Percentiles rank a stretch among this genome's conserved stretches.
These are phyloP conservation scores for Candida hispaniensis DNA, from an alignment of 805 yeast species.

Conservation along the genomic window DNA sequence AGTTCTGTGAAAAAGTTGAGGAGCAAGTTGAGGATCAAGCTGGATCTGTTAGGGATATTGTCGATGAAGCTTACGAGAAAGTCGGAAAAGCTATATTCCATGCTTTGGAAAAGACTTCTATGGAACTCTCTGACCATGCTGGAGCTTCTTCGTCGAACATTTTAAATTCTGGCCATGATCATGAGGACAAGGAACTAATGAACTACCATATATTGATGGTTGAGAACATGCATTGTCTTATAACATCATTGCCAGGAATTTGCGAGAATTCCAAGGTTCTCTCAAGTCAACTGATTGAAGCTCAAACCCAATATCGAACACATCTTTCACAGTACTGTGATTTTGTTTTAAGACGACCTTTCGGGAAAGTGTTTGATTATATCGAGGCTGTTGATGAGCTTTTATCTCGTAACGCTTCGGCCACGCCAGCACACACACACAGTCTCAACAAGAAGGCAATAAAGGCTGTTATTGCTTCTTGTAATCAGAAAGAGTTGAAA, in stretches of 20 bases:
- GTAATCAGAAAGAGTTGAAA: constrained; percentile 49
- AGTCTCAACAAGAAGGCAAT: constrained; percentile 53
- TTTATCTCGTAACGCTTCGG: constrained; percentile 30
- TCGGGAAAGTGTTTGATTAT: constrained; percentile 60
- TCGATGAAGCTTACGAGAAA: constrained; percentile 28
- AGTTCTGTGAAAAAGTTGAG: constrained; percentile 36
- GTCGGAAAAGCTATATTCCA: constrained; percentile 27
- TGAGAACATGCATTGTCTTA: constrained; percentile 37
- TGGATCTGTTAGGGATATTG: constrained; percentile 23
- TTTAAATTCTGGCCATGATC: constrained; percentile 17
- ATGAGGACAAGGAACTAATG: constrained; percentile 30
- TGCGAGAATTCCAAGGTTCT: constrained; percentile 11
- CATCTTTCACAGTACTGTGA: constrained; percentile 35
- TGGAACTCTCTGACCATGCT: constrained; percentile 18
- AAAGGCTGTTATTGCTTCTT: constrained; percentile 44
- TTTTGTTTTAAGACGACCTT: constrained; percentile 39
- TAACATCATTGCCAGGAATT: constrained; percentile 19
- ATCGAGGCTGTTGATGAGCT: constrained; percentile 52
- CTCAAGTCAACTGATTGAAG: constrained; percentile 8
- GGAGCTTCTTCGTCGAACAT: constrained; percentile 7
- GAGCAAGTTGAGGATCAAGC: constrained; percentile 1
- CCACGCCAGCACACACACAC: constrained; percentile 46
- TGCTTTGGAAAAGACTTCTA: constrained; percentile 26
- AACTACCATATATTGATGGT: constrained; percentile 39
- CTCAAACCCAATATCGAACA: constrained; percentile 20